Percentiles rank a stretch among this genome's conserved stretches.
These are phyloP conservation scores for Penicillium italicum DNA, from an alignment of 2,329 filamentous ascomycete genomes.

Conservation along the genomic window DNA sequence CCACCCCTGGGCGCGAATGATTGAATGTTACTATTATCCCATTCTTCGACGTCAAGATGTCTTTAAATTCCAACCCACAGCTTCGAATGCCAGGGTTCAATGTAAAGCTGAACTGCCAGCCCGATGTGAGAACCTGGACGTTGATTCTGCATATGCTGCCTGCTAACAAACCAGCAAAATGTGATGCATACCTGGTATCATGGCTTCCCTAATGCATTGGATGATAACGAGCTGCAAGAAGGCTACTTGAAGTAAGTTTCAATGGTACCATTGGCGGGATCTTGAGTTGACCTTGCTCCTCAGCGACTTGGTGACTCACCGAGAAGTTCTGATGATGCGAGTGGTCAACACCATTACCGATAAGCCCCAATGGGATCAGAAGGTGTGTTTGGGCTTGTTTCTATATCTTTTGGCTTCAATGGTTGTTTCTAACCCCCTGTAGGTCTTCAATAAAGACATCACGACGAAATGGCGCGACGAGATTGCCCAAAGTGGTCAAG, in stretches of 20 bases:
- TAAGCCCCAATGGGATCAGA: conserved; percentile 42
- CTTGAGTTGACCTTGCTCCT: not conserved
- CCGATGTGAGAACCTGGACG: not conserved
- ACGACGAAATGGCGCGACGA: conserved; percentile 36
- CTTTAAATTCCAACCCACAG: not conserved
- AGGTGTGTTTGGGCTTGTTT: conserved; percentile 25
- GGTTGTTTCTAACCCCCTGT: not conserved
- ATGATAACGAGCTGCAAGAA: not conserved
- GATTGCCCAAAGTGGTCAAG: conserved; percentile 15
- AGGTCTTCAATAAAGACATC: conserved; percentile 37
- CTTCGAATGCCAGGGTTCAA: not conserved
- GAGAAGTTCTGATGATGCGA: conserved; percentile 43
- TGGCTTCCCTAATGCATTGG: conserved; percentile 1
- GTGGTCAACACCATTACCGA: conserved; percentile 45
- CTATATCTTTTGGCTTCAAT: not conserved
- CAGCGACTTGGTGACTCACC: not conserved
- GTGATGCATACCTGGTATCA: not conserved
- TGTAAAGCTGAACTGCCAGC: not conserved
- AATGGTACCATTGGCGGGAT: not conserved
- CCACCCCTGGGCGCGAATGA: not conserved
- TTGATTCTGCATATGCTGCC: not conserved
- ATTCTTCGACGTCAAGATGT: not conserved
- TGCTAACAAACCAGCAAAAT: not conserved
- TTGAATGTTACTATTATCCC: not conserved
- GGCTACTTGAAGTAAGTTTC: not conserved